phyloP scores from a whole-genome alignment of 306 rosid species.

The Phaseolus lunatus region DNA sequence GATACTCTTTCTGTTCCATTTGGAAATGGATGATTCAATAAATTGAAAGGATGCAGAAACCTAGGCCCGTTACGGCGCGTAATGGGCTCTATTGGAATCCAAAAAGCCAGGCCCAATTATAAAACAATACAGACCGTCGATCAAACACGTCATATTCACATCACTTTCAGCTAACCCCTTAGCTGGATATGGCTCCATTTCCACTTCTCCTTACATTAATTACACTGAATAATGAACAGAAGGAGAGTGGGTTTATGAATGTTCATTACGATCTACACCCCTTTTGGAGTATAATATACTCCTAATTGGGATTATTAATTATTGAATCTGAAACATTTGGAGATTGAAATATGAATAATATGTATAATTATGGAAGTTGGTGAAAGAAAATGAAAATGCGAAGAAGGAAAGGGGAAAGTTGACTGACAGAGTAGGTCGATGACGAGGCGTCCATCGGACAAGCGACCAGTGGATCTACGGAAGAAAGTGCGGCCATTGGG shows the following conservation, averaged over 20 bases:
- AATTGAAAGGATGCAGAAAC: too few species aligned
- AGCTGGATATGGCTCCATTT: too few species aligned
- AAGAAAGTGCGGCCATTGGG: slow-evolving; percentile 93
- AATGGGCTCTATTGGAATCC: background rate
- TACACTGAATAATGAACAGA: too few species aligned
- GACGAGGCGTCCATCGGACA: slow-evolving; percentile 86
- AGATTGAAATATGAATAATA: background rate
- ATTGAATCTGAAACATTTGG: background rate
- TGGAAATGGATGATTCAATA: too few species aligned
- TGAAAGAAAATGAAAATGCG: background rate
- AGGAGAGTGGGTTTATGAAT: too few species aligned
- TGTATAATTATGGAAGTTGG: background rate
- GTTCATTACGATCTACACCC: background rate
- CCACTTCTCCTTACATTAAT: too few species aligned
- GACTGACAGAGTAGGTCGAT: slow-evolving; percentile 81
- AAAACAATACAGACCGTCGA: background rate
- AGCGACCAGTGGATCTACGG: slow-evolving; percentile 81
- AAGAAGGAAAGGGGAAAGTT: background rate
- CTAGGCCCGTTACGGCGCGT: background rate
- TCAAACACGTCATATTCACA: background rate
- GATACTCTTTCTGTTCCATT: too few species aligned
- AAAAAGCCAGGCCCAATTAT: background rate
- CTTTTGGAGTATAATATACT: too few species aligned
- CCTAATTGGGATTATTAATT: background rate
- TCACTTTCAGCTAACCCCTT: too few species aligned